Evolutionary conservation across 176 grass and related monocot species (phyloP).

Genomic region (Saccharum spontaneum): DNA sequence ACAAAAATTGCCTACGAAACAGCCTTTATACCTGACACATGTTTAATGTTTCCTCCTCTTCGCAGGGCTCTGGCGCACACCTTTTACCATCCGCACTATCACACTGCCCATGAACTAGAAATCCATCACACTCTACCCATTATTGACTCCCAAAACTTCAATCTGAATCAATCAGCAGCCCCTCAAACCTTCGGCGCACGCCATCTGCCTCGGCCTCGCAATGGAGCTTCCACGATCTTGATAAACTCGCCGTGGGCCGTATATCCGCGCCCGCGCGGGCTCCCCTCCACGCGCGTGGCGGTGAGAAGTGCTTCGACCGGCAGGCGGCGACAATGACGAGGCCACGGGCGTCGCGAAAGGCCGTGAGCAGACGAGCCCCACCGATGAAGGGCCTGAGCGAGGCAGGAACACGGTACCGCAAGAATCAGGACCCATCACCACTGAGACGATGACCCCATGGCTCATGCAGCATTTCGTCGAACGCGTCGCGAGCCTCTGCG

Average conservation of each 20-base stretch:
- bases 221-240: constrained; percentile 38
- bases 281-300: background rate
- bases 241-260: constrained; percentile 42
- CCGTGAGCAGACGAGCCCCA: constrained; percentile 5
- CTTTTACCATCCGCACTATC: constrained; percentile 36
- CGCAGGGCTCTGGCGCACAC: background rate
- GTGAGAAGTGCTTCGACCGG: background rate
- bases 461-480: background rate
- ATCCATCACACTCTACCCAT: constrained; percentile 55
- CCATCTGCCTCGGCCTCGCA: constrained; percentile 31
- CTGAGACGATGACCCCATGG: background rate
- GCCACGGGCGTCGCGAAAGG: constrained; percentile 41
- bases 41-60: background rate
- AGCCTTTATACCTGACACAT: constrained; percentile 42
- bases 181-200: constrained; percentile 38
- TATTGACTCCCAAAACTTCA: constrained; percentile 23
- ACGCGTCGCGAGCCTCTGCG: background rate
- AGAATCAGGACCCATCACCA: constrained; percentile 42
- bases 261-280: constrained; percentile 29
- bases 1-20: background rate
- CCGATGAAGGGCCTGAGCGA: background rate
- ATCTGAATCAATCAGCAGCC: constrained; percentile 25
- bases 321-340: constrained; percentile 48
- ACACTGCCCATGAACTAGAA: constrained; percentile 32
- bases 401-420: background rate